Percentiles rank a stretch among this genome's conserved stretches.
These are phyloP conservation scores for Phyllostachys edulis DNA, from an alignment of 176 grass and related monocot genomes.

Conservation along the genomic window DNA sequence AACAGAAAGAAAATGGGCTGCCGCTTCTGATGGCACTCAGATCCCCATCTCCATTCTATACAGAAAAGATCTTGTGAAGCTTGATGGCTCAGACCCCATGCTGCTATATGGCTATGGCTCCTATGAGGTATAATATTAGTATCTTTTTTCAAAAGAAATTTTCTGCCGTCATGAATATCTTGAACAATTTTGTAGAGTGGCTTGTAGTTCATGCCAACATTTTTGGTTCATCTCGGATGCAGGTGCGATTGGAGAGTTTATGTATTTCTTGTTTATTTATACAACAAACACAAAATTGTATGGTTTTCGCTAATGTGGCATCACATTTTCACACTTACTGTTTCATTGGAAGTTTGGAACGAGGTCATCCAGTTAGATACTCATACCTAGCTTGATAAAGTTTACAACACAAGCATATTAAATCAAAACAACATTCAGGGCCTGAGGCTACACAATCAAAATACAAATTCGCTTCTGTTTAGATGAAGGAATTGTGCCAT, in stretches of 20 bases:
- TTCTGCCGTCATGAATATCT: background rate
- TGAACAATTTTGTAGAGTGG: background rate
- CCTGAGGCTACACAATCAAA: background rate
- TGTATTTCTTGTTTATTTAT: background rate
- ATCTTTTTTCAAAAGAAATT: background rate
- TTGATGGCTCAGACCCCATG: conserved; percentile 85
- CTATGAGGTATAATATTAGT: conserved; percentile 58
- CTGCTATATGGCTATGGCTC: conserved; percentile 91
- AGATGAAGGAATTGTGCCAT: background rate
- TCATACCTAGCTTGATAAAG: background rate
- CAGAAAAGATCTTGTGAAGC: conserved; percentile 73
- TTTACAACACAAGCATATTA: background rate
- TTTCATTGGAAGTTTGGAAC: background rate
- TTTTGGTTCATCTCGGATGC: background rate
- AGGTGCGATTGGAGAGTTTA: conserved; percentile 23
- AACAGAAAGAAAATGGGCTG: conserved; percentile 86
- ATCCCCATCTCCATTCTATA: conserved; percentile 89
- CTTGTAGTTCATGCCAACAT: conserved; percentile 10
- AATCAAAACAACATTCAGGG: background rate
- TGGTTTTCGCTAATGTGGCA: background rate
- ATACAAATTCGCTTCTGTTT: background rate
- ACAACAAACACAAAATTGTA: background rate
- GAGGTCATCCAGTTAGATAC: background rate
- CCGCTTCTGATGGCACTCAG: conserved; percentile 61
- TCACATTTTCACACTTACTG: background rate